Base-by-base conservation (phyloP, 2,329 filamentous ascomycete genomes). In the Paraconiothyrium sp. region DNA sequence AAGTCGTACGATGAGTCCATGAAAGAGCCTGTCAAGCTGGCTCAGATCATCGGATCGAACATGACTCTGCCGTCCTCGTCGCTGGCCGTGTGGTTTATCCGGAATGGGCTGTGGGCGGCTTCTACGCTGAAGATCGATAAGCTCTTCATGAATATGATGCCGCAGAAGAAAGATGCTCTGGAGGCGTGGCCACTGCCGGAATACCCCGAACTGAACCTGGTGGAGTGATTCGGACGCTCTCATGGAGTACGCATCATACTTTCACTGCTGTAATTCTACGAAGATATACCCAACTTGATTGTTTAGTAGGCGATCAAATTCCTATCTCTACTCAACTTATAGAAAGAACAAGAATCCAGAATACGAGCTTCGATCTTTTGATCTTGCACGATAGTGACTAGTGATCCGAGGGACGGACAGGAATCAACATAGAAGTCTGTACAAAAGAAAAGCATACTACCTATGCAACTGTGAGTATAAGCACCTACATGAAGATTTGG, bases 181-280 rank as follows among this genome's bases (percentile, higher is more conserved):
- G 72, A 72, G 48, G 64, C 58, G 13, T 82, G 79, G 80, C 59
- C 75, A 14, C 67, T 83, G 3, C 81, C 81, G 1, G 71, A 76
- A 13, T 82, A 81, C 59, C 59, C 73, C 24, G 62, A 72, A 50
- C 48, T 74, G 48, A 58, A 64, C 10, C 37, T 60, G 27, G 55
- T 16, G 13, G 41, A 34, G 39, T 55, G 52, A 46, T 24, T 5
- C 8, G 16, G 16, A 8, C 4, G 9, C 7, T 8, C n/a, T 22
- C 8, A 22, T 20, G 22, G 7, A 24, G n/a, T 20, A n/a, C n/a
- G 41, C 41, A 44, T 20, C 9, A 5, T 1, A 22, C 41, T 22
- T 44, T 20, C 41, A 44, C 20, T 46, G 4, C 11, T 22, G 43
- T 24, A 46, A 13, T 24, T n/a, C 24, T 22, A 24, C 8, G 11